Evolutionary conservation across 2,329 filamentous ascomycete species (phyloP), one percentile per base, ranked within the genome.

Genomic region (Xylaria sp.): DNA sequence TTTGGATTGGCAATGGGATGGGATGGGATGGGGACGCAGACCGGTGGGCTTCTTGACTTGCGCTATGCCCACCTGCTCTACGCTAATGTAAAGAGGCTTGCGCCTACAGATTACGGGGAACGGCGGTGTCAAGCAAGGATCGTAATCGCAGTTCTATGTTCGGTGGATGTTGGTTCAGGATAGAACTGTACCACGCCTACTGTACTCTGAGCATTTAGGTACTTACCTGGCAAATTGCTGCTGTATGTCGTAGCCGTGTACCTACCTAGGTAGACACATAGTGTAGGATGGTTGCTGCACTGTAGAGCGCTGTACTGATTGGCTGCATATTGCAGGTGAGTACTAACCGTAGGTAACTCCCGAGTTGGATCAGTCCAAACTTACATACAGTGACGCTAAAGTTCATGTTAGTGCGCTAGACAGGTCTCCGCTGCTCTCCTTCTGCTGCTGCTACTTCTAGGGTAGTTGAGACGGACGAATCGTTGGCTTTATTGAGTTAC

Each of bases 311-410:
- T 20, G 41, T 46, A 18, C 33, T 36, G 18, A 46, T n/a, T 46
- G 18, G 6, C 6, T 52, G 23, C 25, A 28, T 39, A 25, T 18
- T 55, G 36, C 60, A 28, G 23, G 13, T 25, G 33, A 31, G 23
- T 52, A 28, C 8, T 52, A 52, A 23, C 1, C 13, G 25, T 28
- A 28, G 20, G 25, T 25, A 13, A 51, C 13, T 12, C 2, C 54
- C 54, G 33, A 57, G 54, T n/a, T 31, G 23, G 52, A 55, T 55
- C 31, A 33, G 52, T 54, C 7, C 8, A 4, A 54, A 28, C 28
- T 25, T 33, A n/a, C n/a, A n/a, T 49, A 15, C 12, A 33, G 25
- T 54, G 9, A 60, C 63, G 51, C 58, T 62, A 62, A 57, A 68
- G 25, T 39, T 28, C 56, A 18, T 51, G 23, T 49, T 56, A 62